These are phyloP conservation scores for Aspergillus indologenus DNA, from an alignment of 495 filamentous ascomycete genomes.

Conservation along the genomic window DNA sequence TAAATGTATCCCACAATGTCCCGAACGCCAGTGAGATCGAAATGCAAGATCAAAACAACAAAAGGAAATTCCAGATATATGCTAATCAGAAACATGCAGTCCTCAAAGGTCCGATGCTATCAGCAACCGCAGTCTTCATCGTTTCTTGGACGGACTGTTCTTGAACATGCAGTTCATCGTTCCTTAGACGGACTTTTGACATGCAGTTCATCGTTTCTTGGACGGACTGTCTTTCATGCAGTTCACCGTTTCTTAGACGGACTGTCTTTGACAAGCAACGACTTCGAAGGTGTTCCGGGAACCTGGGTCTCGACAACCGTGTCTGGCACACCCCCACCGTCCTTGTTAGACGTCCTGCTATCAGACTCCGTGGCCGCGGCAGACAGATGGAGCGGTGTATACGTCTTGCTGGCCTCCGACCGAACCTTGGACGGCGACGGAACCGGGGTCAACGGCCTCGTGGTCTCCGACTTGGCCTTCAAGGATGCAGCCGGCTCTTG, in stretches of 20 bases:
- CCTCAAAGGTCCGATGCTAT: no score
- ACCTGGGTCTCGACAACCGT: constrained; percentile 3
- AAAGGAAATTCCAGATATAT: no score
- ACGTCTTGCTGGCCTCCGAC: neutral
- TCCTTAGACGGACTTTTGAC: no score
- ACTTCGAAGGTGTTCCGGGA: neutral
- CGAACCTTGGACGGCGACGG: neutral
- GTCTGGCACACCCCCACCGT: neutral
- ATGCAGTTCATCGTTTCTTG: no score
- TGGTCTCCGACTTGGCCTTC: neutral
- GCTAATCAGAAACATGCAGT: no score
- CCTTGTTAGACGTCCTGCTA: neutral
- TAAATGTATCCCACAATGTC: constrained; percentile 6
- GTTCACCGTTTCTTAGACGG: neutral
- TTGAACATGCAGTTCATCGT: no score
- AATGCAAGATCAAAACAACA: constrained; percentile 1
- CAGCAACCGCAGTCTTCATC: no score
- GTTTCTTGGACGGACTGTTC: no score
- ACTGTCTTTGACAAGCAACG: neutral
- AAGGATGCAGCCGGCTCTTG: constrained; percentile 20
- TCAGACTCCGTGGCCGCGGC: neutral
- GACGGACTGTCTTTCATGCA: no score
- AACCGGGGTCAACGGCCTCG: neutral
- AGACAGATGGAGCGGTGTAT: neutral
- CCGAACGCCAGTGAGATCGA: constrained; percentile 10